Evolutionary conservation across 2,329 filamentous ascomycete genomes (phyloP).

Genomic region (Curvularia sp.): DNA sequence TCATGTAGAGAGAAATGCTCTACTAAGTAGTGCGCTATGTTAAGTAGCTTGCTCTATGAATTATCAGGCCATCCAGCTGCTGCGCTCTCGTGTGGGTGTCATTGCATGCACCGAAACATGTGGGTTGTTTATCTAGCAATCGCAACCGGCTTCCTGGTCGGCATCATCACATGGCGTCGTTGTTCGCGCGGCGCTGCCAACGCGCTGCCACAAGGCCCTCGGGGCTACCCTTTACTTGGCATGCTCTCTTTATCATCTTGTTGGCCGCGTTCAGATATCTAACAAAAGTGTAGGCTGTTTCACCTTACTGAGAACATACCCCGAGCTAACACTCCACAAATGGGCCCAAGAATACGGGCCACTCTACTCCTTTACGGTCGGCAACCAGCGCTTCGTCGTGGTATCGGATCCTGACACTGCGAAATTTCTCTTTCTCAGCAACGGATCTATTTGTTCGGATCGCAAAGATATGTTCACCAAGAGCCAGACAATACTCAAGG

Average conservation of each 20-base stretch:
- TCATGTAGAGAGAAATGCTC: too few relatives aligned
- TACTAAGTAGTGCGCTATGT: not conserved
- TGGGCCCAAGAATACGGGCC: constrained; percentile 1
- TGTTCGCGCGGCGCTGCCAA: not conserved
- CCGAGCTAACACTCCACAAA: constrained; percentile 2
- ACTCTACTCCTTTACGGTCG: constrained; percentile 5
- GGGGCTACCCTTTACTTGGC: constrained; percentile 2
- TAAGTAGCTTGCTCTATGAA: not conserved
- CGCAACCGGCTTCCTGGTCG: not conserved
- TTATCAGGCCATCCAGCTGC: not conserved
- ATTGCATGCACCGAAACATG: not conserved
- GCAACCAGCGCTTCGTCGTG: constrained; percentile 8
- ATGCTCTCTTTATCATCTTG: not conserved
- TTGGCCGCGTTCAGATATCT: not conserved
- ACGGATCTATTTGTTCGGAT: constrained; percentile 2
- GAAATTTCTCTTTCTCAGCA: not conserved
- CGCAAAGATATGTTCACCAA: constrained; percentile 3
- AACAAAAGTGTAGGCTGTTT: constrained; percentile 1
- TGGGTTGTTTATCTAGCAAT: not conserved
- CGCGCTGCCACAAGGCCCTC: not conserved
- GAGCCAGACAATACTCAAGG: constrained; percentile 3
- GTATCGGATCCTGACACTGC: not conserved
- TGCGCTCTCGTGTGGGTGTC: constrained; percentile 1
- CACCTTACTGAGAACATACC: constrained; percentile 1
- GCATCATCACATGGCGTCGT: not conserved